Percentiles rank a stretch among this genome's conserved stretches.
These are phyloP conservation scores for Bolboschoenus planiculmis DNA, from an alignment of 176 grass and related monocot species.

Conservation along the genomic window DNA sequence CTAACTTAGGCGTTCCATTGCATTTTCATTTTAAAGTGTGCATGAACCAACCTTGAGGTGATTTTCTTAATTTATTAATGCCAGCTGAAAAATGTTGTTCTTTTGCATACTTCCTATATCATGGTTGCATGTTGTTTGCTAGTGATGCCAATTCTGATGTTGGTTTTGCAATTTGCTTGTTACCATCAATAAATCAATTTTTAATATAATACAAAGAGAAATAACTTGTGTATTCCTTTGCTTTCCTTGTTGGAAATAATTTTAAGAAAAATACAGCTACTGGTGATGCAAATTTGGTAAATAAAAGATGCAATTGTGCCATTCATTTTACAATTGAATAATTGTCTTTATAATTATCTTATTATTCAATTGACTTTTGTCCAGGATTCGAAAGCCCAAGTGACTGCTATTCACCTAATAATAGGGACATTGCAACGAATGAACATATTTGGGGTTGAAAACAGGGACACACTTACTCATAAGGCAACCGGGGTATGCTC, in stretches of 20 bases:
- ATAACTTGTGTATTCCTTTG: background rate
- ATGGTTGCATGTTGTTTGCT: background rate
- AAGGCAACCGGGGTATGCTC: conserved; percentile 87
- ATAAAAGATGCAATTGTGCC: background rate
- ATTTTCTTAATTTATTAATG: background rate
- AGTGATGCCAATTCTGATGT: background rate
- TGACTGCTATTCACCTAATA: conserved; percentile 98
- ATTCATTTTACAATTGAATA: background rate
- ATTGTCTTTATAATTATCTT: background rate
- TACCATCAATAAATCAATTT: background rate
- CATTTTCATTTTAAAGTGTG: background rate
- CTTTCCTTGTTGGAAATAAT: background rate
- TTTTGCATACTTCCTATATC: background rate
- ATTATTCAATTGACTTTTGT: conserved; percentile 13
- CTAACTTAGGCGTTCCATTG: background rate
- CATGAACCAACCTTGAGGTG: background rate
- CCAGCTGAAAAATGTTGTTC: background rate
- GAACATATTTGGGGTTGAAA: conserved; percentile 96
- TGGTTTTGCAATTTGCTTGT: background rate
- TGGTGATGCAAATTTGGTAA: background rate
- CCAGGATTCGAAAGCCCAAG: conserved; percentile 99
- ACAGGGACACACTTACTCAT: conserved; percentile 93
- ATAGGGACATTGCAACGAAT: conserved; percentile 93
- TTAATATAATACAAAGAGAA: background rate
- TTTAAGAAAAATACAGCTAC: background rate